Evolutionary conservation across 768 basidiomycete genomes (phyloP), one percentile per base, ranked within the genome.

Genomic region (Macrocybe gigantea): DNA sequence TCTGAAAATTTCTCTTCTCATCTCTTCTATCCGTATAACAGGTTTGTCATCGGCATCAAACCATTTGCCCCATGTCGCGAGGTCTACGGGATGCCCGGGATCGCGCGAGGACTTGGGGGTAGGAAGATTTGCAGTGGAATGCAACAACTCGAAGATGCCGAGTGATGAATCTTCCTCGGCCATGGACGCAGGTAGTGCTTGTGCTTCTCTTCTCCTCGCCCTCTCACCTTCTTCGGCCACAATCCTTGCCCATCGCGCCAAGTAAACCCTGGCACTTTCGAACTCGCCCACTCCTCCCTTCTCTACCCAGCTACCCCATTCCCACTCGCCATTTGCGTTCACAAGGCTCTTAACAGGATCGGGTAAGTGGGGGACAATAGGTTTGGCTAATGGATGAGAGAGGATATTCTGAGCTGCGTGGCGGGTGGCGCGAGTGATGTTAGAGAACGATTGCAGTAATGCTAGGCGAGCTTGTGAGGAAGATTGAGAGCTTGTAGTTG

Each of bases 151-250:
- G 55, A 94, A 96, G 5, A 93, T 83, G 1, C 93, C 93, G 30
- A 93, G 64, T 1, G 86, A 83, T 0, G 86, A 86, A 3, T 72
- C 74, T 64, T 85, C 88, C 59, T 83, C 82, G 12, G 63, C 74
- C 33, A 72, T 61, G 5, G 77, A 71, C 2, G 81, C 67, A 3
- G 81, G 80, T 9, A 88, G 56, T 0, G 77, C 71, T 60, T 86
- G 85, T 0, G 87, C 81, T 63, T 99, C 96, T 38, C 79, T 77
- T 53, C 83, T 69, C 38, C 96, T 76, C 5, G 93, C 83, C 11
- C 91, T 77, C 64, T 99, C 96, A 12, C 96, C 96, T 62, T 98
- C 96, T 65, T 99, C 96, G 1, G 96, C 96, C 1, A 98, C 96
- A 49, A 93, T 88, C 43, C 94, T 77, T 3, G 96, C 96, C 96